Conservation (phyloP, 805 yeast species). For the Soucietia sequanensis region DNA sequence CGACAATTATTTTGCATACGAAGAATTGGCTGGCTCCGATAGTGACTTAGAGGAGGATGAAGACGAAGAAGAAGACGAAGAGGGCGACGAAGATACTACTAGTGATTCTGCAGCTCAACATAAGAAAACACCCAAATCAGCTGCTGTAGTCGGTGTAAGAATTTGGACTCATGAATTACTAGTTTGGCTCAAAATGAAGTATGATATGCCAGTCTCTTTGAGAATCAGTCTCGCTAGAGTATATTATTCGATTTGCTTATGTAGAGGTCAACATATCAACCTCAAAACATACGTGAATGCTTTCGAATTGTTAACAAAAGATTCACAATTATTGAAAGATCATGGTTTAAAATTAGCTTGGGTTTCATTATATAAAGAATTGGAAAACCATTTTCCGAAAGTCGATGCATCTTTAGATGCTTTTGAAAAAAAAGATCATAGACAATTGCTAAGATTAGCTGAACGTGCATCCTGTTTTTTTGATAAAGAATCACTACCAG, state of each 20-base stretch:
- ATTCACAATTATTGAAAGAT: constrained; percentile 37
- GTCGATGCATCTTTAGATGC: constrained; percentile 46
- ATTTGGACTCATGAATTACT: constrained; percentile 87
- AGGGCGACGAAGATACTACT: constrained; percentile 32
- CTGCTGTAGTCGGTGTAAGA: constrained; percentile 70
- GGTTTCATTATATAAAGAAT: constrained; percentile 42
- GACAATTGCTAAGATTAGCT: constrained; percentile 51
- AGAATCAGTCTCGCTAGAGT: constrained; percentile 64
- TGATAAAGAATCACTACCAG: constrained; percentile 44
- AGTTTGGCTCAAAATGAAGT: constrained; percentile 74
- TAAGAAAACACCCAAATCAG: constrained; percentile 61
- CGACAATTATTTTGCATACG: constrained; percentile 13
- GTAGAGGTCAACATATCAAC: constrained; percentile 68
- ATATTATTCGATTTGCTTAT: constrained; percentile 67
- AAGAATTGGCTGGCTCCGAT: constrained; percentile 30
- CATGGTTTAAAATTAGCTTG: constrained; percentile 51
- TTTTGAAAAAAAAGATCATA: constrained; percentile 48
- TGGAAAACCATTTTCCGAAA: constrained; percentile 29
- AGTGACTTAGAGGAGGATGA: constrained; percentile 40
- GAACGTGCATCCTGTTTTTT: constrained; percentile 56
- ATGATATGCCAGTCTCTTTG: constrained; percentile 69
- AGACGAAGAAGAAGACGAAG: constrained; percentile 34
- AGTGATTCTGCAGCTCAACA: constrained; percentile 48
- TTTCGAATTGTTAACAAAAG: constrained; percentile 57
- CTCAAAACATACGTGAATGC: constrained; percentile 59